These are phyloP conservation scores for Zizania palustris DNA, from an alignment of 202 grass and related monocot genomes.

Conservation along the genomic window DNA sequence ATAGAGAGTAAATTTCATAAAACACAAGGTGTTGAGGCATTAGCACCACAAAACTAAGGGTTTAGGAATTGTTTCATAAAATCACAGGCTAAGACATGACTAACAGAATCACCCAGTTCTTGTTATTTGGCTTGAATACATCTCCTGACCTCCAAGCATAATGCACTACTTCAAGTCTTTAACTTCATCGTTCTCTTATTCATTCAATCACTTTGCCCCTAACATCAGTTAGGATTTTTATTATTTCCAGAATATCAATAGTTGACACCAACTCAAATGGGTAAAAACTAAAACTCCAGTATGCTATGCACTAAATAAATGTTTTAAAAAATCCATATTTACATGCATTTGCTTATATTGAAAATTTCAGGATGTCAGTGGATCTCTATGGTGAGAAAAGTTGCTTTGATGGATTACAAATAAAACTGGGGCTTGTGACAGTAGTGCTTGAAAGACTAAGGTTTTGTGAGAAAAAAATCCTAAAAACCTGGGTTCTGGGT, in stretches of 20 bases:
- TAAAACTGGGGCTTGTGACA: neutral
- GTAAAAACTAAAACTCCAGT: neutral
- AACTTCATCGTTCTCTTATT: neutral
- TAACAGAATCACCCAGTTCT: neutral
- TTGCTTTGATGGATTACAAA: neutral
- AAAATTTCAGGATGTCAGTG: neutral
- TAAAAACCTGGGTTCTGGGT: neutral
- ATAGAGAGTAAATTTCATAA: conserved; percentile 6
- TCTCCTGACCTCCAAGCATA: neutral
- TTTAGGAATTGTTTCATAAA: too few relatives aligned
- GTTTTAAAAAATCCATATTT: neutral
- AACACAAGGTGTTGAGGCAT: neutral
- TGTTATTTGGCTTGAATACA: neutral
- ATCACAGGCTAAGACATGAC: neutral
- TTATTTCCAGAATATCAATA: neutral
- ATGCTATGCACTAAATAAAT: neutral
- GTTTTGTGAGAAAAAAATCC: neutral
- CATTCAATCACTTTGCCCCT: neutral
- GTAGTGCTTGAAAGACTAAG: neutral
- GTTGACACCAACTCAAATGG: neutral
- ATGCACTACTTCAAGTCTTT: neutral
- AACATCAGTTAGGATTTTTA: neutral
- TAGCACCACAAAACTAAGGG: neutral
- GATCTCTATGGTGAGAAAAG: neutral
- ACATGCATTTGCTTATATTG: neutral